These are phyloP conservation scores for Trichopus zeylanicus DNA, from an alignment of 116 monocot species.

Conservation along the genomic window DNA sequence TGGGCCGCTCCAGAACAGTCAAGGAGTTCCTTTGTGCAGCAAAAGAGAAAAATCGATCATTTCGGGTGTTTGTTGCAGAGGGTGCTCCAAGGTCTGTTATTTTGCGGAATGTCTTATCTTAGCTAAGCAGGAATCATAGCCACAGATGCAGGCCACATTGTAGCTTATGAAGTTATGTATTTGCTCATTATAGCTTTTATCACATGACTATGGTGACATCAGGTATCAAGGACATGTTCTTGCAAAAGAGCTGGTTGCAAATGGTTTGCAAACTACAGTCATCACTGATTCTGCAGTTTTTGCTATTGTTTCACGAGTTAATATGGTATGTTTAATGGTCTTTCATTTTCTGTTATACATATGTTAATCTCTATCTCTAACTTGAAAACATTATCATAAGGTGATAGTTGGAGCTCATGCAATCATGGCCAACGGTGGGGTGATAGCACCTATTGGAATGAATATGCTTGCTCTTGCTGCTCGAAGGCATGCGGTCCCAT, in stretches of 20 bases:
- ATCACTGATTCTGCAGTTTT: slow-evolving; percentile 99
- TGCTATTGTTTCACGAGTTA: slow-evolving; percentile 98
- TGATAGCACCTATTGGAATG: slow-evolving; percentile 89
- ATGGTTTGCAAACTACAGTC: slow-evolving; percentile 90
- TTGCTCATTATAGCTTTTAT: slow-evolving; percentile 6
- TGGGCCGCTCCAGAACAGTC: slow-evolving; percentile 93
- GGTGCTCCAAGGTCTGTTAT: slow-evolving; percentile 90
- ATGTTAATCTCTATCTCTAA: background rate
- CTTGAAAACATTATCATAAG: slow-evolving; percentile 24
- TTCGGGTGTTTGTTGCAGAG: slow-evolving; percentile 95
- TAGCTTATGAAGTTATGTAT: background rate
- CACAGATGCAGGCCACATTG: background rate
- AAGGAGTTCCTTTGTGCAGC: slow-evolving; percentile 96
- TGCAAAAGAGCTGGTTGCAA: slow-evolving; percentile 89
- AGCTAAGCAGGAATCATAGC: background rate
- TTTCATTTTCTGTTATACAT: background rate
- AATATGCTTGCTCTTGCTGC: slow-evolving; percentile 99
- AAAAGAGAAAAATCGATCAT: slow-evolving; percentile 88
- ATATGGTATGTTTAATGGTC: slow-evolving; percentile 56
- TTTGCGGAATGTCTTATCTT: background rate
- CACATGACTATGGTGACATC: slow-evolving; percentile 3
- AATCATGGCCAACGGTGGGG: slow-evolving; percentile 98
- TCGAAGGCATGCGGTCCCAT: slow-evolving; percentile 96
- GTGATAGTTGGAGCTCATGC: slow-evolving; percentile 99
- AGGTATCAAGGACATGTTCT: slow-evolving; percentile 98